A percentile compares a stretch with the other conserved stretches of the same genome.
Evolutionary conservation across 805 yeast species (phyloP).

Genomic region (Blastobotrys terrestris): DNA sequence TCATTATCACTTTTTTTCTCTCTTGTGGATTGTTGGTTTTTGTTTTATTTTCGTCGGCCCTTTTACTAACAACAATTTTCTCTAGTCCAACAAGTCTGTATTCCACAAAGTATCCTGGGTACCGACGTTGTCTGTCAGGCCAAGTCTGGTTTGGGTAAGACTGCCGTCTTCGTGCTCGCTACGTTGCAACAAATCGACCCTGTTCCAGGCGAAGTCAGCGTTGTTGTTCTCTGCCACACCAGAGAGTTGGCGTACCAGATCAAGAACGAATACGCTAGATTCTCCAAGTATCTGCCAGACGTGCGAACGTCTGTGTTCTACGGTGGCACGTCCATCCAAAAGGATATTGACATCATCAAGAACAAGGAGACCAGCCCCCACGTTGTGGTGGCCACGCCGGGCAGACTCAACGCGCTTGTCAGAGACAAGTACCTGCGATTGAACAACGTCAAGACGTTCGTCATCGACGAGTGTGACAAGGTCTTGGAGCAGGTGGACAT

Average conservation of each 20-base stretch:
- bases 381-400: constrained; percentile 96
- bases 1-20: constrained; percentile 3
- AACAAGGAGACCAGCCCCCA: constrained; percentile 94
- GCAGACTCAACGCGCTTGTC: constrained; percentile 90
- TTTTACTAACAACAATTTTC: not conserved
- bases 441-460: constrained; percentile 86
- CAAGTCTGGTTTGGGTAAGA: constrained; percentile 98
- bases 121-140: constrained; percentile 98
- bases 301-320: constrained; percentile 94
- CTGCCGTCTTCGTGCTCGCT: constrained; percentile 94
- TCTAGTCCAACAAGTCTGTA: constrained; percentile 92
- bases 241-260: constrained; percentile 98
- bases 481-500: constrained; percentile 85
- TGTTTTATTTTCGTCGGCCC: not conserved
- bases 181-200: constrained; percentile 97
- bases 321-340: constrained; percentile 86
- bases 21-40: not conserved
- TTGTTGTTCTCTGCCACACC: constrained; percentile 93
- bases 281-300: constrained; percentile 97
- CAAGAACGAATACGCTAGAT: constrained; percentile 93
- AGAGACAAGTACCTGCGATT: constrained; percentile 85
- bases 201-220: constrained; percentile 92
- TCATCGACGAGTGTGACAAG: constrained; percentile 97
- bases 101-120: constrained; percentile 96
- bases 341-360: constrained; percentile 82